A percentile compares a stretch with the other conserved stretches of the same genome.
phyloP scores from a whole-genome alignment of 2,329 filamentous ascomycete species.

The Zymoseptoria ardabiliae region DNA sequence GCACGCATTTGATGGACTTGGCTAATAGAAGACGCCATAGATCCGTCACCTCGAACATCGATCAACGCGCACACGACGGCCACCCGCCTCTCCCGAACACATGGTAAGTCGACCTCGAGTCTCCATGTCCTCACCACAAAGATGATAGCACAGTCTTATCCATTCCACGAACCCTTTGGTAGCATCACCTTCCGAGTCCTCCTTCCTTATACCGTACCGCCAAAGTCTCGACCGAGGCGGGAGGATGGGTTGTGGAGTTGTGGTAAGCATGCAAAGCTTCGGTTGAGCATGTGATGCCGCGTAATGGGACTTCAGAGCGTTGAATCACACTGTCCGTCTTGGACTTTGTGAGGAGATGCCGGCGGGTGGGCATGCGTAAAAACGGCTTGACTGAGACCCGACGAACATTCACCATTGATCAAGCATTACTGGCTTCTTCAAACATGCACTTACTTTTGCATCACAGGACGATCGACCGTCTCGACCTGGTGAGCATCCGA shows the following conservation, averaged over 20 bases:
- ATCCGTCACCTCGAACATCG: background rate
- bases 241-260: conserved; percentile 36
- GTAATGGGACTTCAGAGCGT: conserved; percentile 30
- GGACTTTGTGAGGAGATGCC: conserved; percentile 28
- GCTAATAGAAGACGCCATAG: background rate
- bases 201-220: conserved; percentile 33
- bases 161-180: conserved; percentile 33
- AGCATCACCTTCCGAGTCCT: conserved; percentile 30
- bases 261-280: conserved; percentile 17
- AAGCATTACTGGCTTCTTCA: background rate
- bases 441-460: background rate
- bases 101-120: conserved; percentile 11
- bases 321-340: conserved; percentile 28
- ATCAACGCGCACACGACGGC: background rate
- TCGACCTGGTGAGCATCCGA: background rate
- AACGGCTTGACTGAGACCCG: conserved; percentile 31
- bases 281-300: conserved; percentile 15
- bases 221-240: conserved; percentile 19
- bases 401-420: background rate
- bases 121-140: conserved; percentile 15
- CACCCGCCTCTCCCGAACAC: background rate
- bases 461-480: background rate
- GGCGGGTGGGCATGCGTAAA: conserved; percentile 33
- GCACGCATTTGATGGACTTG: conserved; percentile 1
- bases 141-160: conserved; percentile 35